These are phyloP conservation scores for Pythium biforme DNA, from an alignment of 352 stramenopile genomes.

Conservation along the genomic window DNA sequence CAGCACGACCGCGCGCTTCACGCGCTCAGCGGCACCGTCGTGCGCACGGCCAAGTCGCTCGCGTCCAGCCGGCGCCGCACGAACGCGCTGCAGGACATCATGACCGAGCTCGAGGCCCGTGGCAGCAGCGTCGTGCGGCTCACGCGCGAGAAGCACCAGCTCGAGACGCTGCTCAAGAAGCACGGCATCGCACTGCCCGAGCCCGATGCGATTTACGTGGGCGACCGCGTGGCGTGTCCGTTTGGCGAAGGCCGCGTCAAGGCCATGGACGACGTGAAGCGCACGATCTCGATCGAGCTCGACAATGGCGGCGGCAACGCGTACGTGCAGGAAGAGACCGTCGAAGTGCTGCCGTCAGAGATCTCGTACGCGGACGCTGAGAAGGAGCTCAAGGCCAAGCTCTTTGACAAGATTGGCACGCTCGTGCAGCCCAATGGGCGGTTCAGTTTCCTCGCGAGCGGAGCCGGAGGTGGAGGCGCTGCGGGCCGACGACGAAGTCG, in stretches of 20 bases:
- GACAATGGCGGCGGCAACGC: constrained; percentile 34
- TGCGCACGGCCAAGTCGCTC: constrained; percentile 50
- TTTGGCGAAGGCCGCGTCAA: constrained; percentile 48
- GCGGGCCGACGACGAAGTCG: constrained; percentile 19
- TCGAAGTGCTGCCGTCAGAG: constrained; percentile 53
- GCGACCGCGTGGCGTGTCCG: constrained; percentile 49
- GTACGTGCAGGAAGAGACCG: constrained; percentile 58
- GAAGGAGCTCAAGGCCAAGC: constrained; percentile 51
- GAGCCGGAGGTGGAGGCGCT: constrained; percentile 7
- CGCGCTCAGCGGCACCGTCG: constrained; percentile 41
- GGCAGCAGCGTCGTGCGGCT: constrained; percentile 52
- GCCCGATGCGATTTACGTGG: constrained; percentile 61
- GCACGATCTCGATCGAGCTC: constrained; percentile 48
- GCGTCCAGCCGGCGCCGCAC: constrained; percentile 70
- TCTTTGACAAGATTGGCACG: constrained; percentile 71
- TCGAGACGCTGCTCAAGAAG: constrained; percentile 48
- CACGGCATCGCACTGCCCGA: constrained; percentile 46
- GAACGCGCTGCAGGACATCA: constrained; percentile 75
- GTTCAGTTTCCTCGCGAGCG: constrained; percentile 33
- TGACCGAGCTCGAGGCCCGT: constrained; percentile 70
- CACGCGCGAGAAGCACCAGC: constrained; percentile 61
- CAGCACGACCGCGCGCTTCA: constrained; percentile 63
- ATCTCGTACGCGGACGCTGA: constrained; percentile 54
- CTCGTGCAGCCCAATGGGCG: constrained; percentile 54
- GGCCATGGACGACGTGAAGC: constrained; percentile 37